Evolutionary conservation across 805 yeast genomes (phyloP).

Genomic region (Komagataella kurtzmanii): DNA sequence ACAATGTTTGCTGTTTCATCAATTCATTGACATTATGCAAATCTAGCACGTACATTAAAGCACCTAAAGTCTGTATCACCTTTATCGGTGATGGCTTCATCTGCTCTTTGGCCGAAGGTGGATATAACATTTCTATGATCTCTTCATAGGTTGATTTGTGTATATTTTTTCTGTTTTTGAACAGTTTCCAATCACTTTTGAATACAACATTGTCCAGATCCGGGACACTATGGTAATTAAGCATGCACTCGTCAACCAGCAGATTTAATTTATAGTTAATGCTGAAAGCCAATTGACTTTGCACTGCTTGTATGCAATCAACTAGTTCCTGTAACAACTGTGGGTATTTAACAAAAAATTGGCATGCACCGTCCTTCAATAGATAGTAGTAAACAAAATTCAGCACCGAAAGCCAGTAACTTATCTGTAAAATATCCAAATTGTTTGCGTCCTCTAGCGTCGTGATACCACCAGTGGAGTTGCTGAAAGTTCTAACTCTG

Average conservation of each 20-base stretch:
- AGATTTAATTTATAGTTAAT: slow-evolving; percentile 45
- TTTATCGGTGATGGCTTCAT: slow-evolving; percentile 83
- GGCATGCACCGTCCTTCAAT: slow-evolving; percentile 42
- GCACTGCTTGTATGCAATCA: slow-evolving; percentile 41
- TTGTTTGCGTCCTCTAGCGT: slow-evolving; percentile 20
- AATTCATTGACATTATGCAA: slow-evolving; percentile 71
- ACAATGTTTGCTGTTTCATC: slow-evolving; percentile 63
- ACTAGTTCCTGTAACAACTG: slow-evolving; percentile 44
- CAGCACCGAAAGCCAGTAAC: slow-evolving; percentile 82
- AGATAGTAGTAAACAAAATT: slow-evolving; percentile 71
- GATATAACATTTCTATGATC: slow-evolving; percentile 62
- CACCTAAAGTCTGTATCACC: slow-evolving; percentile 78
- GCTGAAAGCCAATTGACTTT: slow-evolving; percentile 54
- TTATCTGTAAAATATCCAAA: slow-evolving; percentile 56
- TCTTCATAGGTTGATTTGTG: slow-evolving; percentile 51
- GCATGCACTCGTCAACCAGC: slow-evolving; percentile 49
- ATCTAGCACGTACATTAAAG: slow-evolving; percentile 73
- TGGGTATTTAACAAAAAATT: slow-evolving; percentile 41
- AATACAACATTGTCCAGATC: slow-evolving; percentile 68
- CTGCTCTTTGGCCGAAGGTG: slow-evolving; percentile 71
- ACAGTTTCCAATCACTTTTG: slow-evolving; percentile 51
- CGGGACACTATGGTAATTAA: slow-evolving; percentile 72
- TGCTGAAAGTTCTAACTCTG: slow-evolving; percentile 44
- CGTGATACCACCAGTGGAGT: slow-evolving; percentile 43
- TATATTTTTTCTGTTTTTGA: slow-evolving; percentile 25